Percentiles rank a stretch among this genome's conserved stretches.
Evolutionary conservation across 2,329 filamentous ascomycete species (phyloP).

Genomic region (Verticillium nubilum): DNA sequence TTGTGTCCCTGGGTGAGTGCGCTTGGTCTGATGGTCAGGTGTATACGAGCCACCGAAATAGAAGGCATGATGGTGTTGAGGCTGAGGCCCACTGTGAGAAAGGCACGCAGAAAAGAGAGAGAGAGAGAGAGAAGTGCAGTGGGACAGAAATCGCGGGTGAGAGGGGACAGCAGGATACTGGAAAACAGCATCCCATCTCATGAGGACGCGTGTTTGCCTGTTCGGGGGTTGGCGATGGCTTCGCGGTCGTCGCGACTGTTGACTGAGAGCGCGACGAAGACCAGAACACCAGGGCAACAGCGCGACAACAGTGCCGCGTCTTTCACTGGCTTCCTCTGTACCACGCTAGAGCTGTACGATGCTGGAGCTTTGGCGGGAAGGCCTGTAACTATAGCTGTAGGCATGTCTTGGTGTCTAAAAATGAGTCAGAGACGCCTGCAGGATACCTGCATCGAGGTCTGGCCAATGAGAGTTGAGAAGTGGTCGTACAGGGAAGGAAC

Average conservation of each 20-base stretch:
- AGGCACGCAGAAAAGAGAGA: not conserved
- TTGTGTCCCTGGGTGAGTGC: not conserved
- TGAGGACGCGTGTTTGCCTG: not conserved
- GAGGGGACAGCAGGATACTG: not conserved
- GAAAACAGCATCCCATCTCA: not conserved
- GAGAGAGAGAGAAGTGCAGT: not conserved
- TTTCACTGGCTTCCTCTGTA: not conserved
- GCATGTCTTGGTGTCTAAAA: slow-evolving; percentile 21
- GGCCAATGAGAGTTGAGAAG: slow-evolving; percentile 3
- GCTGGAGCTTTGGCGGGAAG: slow-evolving; percentile 1
- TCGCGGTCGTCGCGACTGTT: slow-evolving; percentile 7
- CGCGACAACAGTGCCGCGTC: not conserved
- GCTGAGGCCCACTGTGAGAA: not conserved
- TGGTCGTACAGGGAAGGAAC: slow-evolving; percentile 11
- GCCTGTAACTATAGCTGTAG: too few species aligned
- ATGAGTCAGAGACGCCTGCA: slow-evolving; percentile 22
- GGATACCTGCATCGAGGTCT: slow-evolving; percentile 1
- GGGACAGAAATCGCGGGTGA: not conserved
- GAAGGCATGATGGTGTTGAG: not conserved
- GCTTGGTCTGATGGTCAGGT: not conserved
- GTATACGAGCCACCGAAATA: not conserved
- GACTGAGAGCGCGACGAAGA: slow-evolving; percentile 3
- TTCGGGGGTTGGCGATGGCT: slow-evolving; percentile 11
- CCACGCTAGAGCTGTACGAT: slow-evolving; percentile 7
- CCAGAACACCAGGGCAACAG: not conserved